Evolutionary conservation across 2,329 filamentous ascomycete species (phyloP).

Genomic region (Xylariaceae sp.): DNA sequence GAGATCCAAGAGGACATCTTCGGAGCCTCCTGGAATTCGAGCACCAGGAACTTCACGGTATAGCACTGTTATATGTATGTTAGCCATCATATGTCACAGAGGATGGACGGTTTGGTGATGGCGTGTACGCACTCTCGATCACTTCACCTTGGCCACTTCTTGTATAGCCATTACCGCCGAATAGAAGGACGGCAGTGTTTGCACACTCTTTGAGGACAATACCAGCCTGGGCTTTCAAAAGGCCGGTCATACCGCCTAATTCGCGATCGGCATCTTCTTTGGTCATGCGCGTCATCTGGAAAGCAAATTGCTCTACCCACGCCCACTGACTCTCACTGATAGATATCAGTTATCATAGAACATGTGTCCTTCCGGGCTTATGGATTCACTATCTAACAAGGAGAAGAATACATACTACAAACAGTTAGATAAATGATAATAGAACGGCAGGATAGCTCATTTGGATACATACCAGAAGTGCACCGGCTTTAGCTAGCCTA

Average conservation of each 20-base stretch:
- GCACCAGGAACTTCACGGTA: slow-evolving; percentile 57
- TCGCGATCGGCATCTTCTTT: slow-evolving; percentile 58
- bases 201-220: slow-evolving; percentile 70
- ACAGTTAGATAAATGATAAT: too few species aligned
- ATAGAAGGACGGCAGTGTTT: slow-evolving; percentile 64
- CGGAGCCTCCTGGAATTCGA: slow-evolving; percentile 63
- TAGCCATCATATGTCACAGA: background rate
- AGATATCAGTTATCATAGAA: too few species aligned
- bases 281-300: slow-evolving; percentile 59
- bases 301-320: slow-evolving; percentile 69
- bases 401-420: too few species aligned
- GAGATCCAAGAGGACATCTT: slow-evolving; percentile 70
- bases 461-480: slow-evolving; percentile 41
- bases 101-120: background rate
- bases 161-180: slow-evolving; percentile 72
- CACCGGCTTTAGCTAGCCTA: slow-evolving; percentile 66
- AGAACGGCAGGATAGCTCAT: too few species aligned
- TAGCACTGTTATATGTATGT: slow-evolving; percentile 41
- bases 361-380: too few species aligned
- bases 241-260: slow-evolving; percentile 67
- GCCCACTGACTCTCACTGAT: slow-evolving; percentile 59
- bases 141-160: slow-evolving; percentile 66
- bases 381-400: too few species aligned
- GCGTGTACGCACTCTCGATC: slow-evolving; percentile 58
- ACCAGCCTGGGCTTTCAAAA: slow-evolving; percentile 68